Evolutionary conservation across 192 early-diverging fungal species (phyloP).

Genomic region (Coemansia sp.): DNA sequence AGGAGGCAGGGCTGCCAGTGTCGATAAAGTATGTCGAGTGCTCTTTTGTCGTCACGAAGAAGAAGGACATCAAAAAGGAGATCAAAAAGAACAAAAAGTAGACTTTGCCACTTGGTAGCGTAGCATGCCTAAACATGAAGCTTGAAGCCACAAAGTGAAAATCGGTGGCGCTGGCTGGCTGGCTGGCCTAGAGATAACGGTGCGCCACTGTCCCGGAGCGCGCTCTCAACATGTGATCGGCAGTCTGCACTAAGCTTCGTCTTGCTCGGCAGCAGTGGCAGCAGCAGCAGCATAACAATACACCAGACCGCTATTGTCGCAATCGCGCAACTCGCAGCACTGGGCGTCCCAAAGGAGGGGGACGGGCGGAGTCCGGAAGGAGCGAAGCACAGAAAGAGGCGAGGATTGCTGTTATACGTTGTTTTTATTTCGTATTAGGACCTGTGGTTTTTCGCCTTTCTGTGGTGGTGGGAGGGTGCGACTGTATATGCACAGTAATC

Average conservation of each 20-base stretch:
- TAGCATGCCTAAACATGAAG: background rate
- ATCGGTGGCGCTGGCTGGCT: background rate
- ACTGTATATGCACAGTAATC: background rate
- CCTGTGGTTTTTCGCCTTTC: background rate
- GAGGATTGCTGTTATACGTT: background rate
- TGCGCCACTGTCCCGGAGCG: background rate
- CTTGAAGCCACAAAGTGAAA: background rate
- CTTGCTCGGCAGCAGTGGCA: background rate
- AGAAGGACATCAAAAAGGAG: constrained; percentile 1
- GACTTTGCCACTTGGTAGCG: background rate
- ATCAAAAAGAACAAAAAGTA: background rate
- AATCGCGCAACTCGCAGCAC: background rate
- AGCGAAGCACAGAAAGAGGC: background rate
- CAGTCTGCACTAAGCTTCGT: background rate
- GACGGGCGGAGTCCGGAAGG: background rate
- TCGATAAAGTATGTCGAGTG: constrained; percentile 35
- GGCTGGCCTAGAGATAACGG: background rate
- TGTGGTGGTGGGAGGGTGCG: too few species aligned
- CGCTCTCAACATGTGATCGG: background rate
- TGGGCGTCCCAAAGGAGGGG: background rate
- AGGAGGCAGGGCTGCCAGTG: constrained; percentile 49
- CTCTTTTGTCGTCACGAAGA: constrained; percentile 19
- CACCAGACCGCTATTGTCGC: background rate
- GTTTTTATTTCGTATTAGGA: background rate
- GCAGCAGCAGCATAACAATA: background rate